Base-by-base conservation (phyloP, 2,329 filamentous ascomycete genomes). In the Pezicula radicicola region DNA sequence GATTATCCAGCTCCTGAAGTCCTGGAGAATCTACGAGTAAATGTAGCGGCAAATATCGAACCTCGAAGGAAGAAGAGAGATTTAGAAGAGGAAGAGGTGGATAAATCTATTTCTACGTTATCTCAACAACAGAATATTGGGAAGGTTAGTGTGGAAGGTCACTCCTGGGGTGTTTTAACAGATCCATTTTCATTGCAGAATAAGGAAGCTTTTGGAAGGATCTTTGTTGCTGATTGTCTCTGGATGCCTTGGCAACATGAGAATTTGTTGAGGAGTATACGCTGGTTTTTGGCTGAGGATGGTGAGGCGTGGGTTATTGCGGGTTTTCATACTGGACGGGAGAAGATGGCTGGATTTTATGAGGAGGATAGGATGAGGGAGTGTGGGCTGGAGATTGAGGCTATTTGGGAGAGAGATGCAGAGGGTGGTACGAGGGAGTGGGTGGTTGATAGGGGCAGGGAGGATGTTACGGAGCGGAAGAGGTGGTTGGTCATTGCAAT, bases 181-280 rank as follows among this genome's bases (percentile, higher is more conserved):
- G 60, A 64, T 50, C 15, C 13, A 3, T 64, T 65, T 30, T 56
- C 59, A 3, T 13, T 36, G 0, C 45, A 42, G 6, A 54, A 65
- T 72, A 66, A 66, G 3, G 68, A 69, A 25, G 57, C 52, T 1
- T 89, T 84, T 63, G 81, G 81, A 43, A 78, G 84, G 52, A 73
- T 91, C 39, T 69, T 89, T n/a, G 83, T 83, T 0, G 84, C 85
- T 55, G 87, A 91, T 68, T 89, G 87, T 62, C 76, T 88, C 51
- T 91, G 87, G 87, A 89, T 90, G 84, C 80, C 82, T 1, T 79
- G 78, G 72, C 80, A 90, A 72, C 88, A 91, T 67, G 75, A 69
- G n/a, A 87, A 84, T 66, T 75, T 91, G 25, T 77, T 77, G 44
- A 68, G 64, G 40, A 88, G 84, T 21, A 81, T 89, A 63, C 68